Evolutionary conservation across 768 basidiomycete species (phyloP), one percentile per base, ranked within the genome.

Genomic region (Peribolospora kevripleyi): DNA sequence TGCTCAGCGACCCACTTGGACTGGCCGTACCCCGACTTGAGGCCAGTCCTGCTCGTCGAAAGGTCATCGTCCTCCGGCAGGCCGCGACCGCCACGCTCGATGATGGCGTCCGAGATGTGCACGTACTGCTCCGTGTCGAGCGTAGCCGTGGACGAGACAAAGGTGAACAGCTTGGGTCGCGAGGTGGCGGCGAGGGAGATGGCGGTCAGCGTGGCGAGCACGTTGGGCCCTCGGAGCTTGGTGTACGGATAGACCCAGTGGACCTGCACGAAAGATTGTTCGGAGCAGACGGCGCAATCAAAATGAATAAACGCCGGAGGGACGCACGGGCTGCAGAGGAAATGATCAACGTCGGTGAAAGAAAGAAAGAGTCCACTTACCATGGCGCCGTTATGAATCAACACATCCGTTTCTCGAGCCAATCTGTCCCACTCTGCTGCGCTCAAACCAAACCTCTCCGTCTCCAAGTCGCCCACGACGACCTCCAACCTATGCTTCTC

Each of bases 231-330:
- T 6, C 90, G 82, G 8, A 98, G 74, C 65, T 80, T 86, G 65
- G 90, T 81, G 68, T 98, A 98, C 0, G 88, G 87, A 67, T 93
- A 98, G 3, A 98, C 85, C 93, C 93, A 98, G 64, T 98, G 93
- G 10, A 97, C 86, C 85, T 87, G 63, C 37, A 40, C 37, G 42
- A 0, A 14, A 52, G 46, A 7, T 7, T n/a, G 48, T 46, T 4
- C 13, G 41, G 11, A 43, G 8, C 7, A 6, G 13, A 46, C 25
- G 25, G 25, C 11, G 9, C 9, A 10, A 37, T 46, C 25, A 48
- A 52, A 13, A 36, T 7, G 14, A 5, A 49, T 10, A 4, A 43
- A 25, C 7, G 37, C 10, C 36, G 6, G 11, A 54, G n/a, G 61
- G 46, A 56, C 42, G 48, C n/a, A 41, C 42, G 11, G 48, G 36